Base-by-base conservation (phyloP, 2,329 filamentous ascomycete species). In the Chlorencoelia australis region DNA sequence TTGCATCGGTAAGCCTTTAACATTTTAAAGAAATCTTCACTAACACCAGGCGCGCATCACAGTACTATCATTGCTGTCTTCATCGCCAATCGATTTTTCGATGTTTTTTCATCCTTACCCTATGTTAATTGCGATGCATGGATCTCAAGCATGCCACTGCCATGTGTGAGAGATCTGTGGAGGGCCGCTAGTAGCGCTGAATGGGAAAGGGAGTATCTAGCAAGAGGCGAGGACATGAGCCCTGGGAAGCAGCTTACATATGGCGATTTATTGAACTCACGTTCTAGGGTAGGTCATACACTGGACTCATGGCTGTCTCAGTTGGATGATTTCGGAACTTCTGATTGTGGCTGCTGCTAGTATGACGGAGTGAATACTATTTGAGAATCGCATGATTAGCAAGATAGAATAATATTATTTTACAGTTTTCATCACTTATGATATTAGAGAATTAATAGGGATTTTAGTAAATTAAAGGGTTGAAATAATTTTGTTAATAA, bases 261-360 rank as follows among this genome's bases (percentile, higher is more conserved):
- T 42, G 31, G 36, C 5, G 35, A 47, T 32, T 36, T 45, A 15
- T 19, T 42, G 16, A 39, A 35, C 11, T 35, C 34, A 14, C 21
- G 37, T 5, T 17, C 13, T 11, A 37, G 21, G 11, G 7, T 7
- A 4, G 38, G 43, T 15, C 33, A 35, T 3, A 10, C n/a, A 2
- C 33, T 47, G n/a, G 43, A 47, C 37, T 10, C 11, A 2, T 47
- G 43, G 43, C 13, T 45, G 17, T 25, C 31, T 5, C 33, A 43
- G 5, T 13, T 46, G 7, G 45, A 47, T 38, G 36, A 44, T 9
- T 44, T 47, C 37, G 45, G 45, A 7, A 42, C 27, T n/a, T 7
- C 4, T 47, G 2, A 22, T 47, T 32, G 33, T 45, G 31, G 31
- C 39, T 37, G 40, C 36, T 11, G 34, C 36, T 4, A 40, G 30